A percentile compares a stretch with the other conserved stretches of the same genome.
These are phyloP conservation scores for Carex cristatella DNA, from an alignment of 176 grass and related monocot genomes.

Conservation along the genomic window DNA sequence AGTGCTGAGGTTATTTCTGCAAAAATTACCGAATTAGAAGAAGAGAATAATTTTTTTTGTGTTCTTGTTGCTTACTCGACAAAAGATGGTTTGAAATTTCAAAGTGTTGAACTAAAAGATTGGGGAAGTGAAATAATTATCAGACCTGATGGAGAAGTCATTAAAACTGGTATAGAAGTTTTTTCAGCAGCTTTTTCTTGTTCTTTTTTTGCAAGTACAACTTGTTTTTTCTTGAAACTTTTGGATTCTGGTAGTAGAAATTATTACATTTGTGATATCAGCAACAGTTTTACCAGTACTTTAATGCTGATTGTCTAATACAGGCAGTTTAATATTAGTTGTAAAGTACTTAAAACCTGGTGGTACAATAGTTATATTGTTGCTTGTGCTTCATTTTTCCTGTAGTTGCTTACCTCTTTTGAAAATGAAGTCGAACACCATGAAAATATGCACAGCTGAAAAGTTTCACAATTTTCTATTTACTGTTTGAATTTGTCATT, in stretches of 20 bases:
- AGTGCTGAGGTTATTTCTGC: conserved; percentile 35
- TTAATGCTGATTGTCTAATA: background rate
- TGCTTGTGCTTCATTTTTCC: background rate
- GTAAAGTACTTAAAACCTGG: background rate
- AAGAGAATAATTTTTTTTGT: conserved; percentile 23
- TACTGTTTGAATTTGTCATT: background rate
- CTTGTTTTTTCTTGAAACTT: background rate
- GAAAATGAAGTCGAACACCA: background rate
- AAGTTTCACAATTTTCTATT: background rate
- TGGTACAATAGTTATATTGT: background rate
- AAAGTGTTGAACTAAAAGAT: conserved; percentile 37
- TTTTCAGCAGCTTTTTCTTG: background rate
- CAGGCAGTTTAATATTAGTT: background rate
- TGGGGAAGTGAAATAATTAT: conserved; percentile 12
- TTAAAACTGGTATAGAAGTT: background rate
- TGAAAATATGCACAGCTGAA: background rate
- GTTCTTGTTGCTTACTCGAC: conserved; percentile 33
- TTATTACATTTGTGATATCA: background rate
- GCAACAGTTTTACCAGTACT: background rate
- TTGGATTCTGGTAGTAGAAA: background rate
- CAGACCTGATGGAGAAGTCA: background rate
- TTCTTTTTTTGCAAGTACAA: background rate
- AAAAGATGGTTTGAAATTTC: conserved; percentile 36
- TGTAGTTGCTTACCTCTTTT: background rate
- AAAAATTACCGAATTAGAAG: conserved; percentile 32